Conservation (phyloP, 805 yeast genomes). For the Lipomyces starkeyi region DNA sequence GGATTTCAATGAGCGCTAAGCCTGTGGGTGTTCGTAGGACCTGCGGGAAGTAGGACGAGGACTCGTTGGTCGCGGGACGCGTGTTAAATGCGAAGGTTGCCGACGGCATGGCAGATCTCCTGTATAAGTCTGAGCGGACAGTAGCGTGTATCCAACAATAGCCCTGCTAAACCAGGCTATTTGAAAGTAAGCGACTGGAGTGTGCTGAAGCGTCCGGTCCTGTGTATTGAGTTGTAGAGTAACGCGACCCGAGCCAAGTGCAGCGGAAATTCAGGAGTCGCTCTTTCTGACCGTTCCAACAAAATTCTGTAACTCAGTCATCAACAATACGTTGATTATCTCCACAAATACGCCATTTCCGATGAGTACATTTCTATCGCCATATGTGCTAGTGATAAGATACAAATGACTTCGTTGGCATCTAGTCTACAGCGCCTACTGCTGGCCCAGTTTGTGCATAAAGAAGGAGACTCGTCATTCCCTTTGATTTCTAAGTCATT, state of each 20-base stretch:
- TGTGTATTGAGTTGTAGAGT: too few relatives aligned
- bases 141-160: not conserved
- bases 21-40: conserved; percentile 38
- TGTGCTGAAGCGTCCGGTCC: not conserved
- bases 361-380: not conserved
- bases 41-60: conserved; percentile 12
- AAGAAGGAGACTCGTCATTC: conserved; percentile 39
- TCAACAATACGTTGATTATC: not conserved
- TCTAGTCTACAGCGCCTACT: conserved; percentile 34
- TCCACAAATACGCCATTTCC: not conserved
- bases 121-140: not conserved
- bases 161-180: not conserved
- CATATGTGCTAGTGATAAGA: not conserved
- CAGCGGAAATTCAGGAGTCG: too few relatives aligned
- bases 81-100: conserved; percentile 19
- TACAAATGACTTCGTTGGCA: conserved; percentile 24
- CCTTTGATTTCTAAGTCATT: conserved; percentile 35
- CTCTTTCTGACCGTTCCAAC: too few relatives aligned
- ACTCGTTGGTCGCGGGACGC: conserved; percentile 14
- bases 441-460: conserved; percentile 39
- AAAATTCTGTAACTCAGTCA: too few relatives aligned
- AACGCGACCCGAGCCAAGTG: too few relatives aligned
- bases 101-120: conserved; percentile 24
- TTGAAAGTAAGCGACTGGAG: not conserved
- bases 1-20: conserved; percentile 38